phyloP scores from a whole-genome alignment of 257 asterid genomes.

The Lavandula angustifolia region DNA sequence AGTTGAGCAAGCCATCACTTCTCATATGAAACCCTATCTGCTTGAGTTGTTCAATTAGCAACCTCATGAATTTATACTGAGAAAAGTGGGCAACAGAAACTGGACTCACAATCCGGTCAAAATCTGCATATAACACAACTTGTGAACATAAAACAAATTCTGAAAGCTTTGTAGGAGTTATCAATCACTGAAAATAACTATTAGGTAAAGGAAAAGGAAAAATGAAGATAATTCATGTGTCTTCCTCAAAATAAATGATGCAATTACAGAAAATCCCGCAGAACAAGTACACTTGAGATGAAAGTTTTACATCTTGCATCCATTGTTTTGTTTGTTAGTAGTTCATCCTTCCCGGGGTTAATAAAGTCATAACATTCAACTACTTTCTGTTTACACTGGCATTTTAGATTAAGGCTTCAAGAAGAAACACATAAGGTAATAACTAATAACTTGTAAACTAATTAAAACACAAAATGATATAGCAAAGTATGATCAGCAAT shows the following conservation, averaged over 20 bases:
- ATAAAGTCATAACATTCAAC: background rate
- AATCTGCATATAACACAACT: slow-evolving; percentile 59
- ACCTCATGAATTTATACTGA: slow-evolving; percentile 73
- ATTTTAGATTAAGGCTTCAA: background rate
- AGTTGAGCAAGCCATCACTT: slow-evolving; percentile 31
- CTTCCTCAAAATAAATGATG: slow-evolving; percentile 1
- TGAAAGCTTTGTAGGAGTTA: slow-evolving; percentile 4
- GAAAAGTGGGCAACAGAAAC: slow-evolving; percentile 95
- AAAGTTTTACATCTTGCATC: background rate
- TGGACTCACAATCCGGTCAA: slow-evolving; percentile 75
- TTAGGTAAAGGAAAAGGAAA: background rate
- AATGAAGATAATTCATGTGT: background rate
- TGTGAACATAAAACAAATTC: slow-evolving; percentile 22
- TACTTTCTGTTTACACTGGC: background rate
- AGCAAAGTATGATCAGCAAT: background rate
- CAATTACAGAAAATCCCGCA: background rate
- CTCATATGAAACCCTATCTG: slow-evolving; percentile 51
- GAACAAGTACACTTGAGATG: background rate
- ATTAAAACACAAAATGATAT: background rate
- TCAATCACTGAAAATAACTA: background rate
- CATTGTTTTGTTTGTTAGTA: background rate
- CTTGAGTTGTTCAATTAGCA: slow-evolving; percentile 67
- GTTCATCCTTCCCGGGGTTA: background rate
- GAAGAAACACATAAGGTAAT: background rate
- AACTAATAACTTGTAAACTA: background rate